Evolutionary conservation across 345 rosid genomes (phyloP), one percentile per base, ranked within the genome.

Genomic region (Gossypium anomalum): DNA sequence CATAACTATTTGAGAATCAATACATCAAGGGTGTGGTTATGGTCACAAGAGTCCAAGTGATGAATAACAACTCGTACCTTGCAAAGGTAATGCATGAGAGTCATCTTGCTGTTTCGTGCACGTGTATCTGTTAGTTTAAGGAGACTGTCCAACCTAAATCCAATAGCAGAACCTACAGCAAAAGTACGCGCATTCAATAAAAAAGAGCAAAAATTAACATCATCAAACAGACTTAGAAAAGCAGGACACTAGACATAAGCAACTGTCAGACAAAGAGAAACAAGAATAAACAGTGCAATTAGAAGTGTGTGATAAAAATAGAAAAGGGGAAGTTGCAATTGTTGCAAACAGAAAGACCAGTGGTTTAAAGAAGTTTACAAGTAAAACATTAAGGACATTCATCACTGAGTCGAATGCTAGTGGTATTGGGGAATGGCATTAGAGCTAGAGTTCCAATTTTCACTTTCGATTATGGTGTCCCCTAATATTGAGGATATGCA

Each of bases 51-150:
- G 60, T 67, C 22, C 61, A 11, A 27, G 51, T 23, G 58, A 58
- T 15, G 34, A 58, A 16, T 20, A 44, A 61, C 51, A 80, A 69
- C 55, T 63, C 74, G 56, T 85, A 94, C 98, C 97, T 94, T 94
- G 80, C 98, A 94, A 68, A 90, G 92, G 84, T 94, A 94, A 78
- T 94, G 97, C 98, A 94, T 90, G 82, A 94, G 91, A 51, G 98
- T 94, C 89, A 92, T 92, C 85, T 86, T 92, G 77, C 82, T 94
- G 80, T 92, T 94, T 79, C 85, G 85, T 23, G 98, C 97, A 62
- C 97, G 86, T 16, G 95, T 94, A 41, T 94, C 97, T 60, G 95
- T 90, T 73, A 94, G 97, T 77, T 92, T 94, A 70, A 92, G 97
- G 79, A 94, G 97, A 78, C 97, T 92, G 77, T 94, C 98, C 87